Evolutionary conservation across 139 green algal genomes (phyloP), one percentile per base, ranked within the genome.

Genomic region (Marvania coccoides): DNA sequence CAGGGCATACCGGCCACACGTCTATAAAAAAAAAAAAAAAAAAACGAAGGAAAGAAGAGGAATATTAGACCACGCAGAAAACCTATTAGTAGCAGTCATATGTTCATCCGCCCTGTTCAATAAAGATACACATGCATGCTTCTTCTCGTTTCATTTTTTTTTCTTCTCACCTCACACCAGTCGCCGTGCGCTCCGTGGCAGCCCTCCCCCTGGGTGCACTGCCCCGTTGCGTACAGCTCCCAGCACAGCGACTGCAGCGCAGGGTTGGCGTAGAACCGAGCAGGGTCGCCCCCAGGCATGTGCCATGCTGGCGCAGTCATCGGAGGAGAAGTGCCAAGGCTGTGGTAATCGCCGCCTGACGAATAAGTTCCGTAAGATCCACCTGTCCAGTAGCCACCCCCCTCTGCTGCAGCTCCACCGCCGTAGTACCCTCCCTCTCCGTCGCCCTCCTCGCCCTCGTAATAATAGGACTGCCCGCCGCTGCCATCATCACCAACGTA

Each of bases 101-200:
- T n/a, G n/a, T n/a, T n/a, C n/a, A n/a, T n/a, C n/a, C n/a, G n/a
- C n/a, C n/a, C n/a, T n/a, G n/a, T n/a, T n/a, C n/a, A n/a, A n/a
- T n/a, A n/a, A n/a, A n/a, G n/a, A n/a, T n/a, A n/a, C n/a, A n/a
- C n/a, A n/a, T n/a, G n/a, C n/a, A n/a, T n/a, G n/a, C n/a, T n/a
- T n/a, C n/a, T n/a, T n/a, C n/a, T n/a, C n/a, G n/a, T n/a, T n/a
- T n/a, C n/a, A n/a, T n/a, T n/a, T n/a, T n/a, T n/a, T n/a, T n/a
- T n/a, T n/a, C n/a, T n/a, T n/a, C n/a, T n/a, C n/a, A 85, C 77
- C 76, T 87, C 65, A 63, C 85, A 91, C 26, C 66, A 47, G 4
- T 81, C 48, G 0, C 85, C 85, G 31, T 91, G 85, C 1, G 81
- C 71, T n/a, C 80, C 61, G 4, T 61, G 58, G 79, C 85, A 91